These are phyloP conservation scores for Gamarada debralockiae DNA, from an alignment of 495 filamentous ascomycete genomes.

Conservation along the genomic window DNA sequence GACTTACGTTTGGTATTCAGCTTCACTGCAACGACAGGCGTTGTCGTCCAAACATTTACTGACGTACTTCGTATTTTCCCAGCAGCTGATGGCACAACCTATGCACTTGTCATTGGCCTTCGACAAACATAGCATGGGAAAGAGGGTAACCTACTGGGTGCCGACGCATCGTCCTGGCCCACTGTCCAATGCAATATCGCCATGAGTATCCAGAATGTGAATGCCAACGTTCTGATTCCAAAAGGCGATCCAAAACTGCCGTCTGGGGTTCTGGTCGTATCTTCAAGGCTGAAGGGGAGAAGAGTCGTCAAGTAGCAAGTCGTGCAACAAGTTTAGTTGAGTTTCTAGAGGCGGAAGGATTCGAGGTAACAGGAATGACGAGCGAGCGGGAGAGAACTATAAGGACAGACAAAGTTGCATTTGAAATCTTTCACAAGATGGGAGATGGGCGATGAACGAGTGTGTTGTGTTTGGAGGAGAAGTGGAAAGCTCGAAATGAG, in stretches of 20 bases:
- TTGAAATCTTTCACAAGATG: background rate
- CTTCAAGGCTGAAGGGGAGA: too few species aligned
- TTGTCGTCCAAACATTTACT: slow-evolving; percentile 26
- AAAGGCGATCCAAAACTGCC: too few species aligned
- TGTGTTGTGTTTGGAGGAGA: background rate
- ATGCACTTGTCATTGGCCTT: background rate
- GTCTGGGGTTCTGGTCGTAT: too few species aligned
- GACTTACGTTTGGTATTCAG: slow-evolving; percentile 30
- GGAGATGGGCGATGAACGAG: background rate
- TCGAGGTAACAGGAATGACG: background rate
- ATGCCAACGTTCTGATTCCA: background rate
- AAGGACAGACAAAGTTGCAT: background rate
- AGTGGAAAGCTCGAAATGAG: too few species aligned
- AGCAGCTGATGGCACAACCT: slow-evolving; percentile 28
- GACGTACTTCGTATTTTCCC: slow-evolving; percentile 37
- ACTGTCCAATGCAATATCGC: slow-evolving; percentile 1
- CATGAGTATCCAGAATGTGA: slow-evolving; percentile 1
- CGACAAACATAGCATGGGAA: background rate
- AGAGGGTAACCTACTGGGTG: slow-evolving; percentile 4
- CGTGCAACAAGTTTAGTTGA: too few species aligned
- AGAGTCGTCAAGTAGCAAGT: too few species aligned
- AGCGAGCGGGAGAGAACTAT: background rate
- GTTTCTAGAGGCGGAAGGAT: background rate
- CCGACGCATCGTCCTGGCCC: background rate
- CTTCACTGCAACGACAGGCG: slow-evolving; percentile 31